A percentile compares a stretch with the other conserved stretches of the same genome.
These are phyloP conservation scores for Sequoia sempervirens DNA, from an alignment of 75 land plant genomes.

Conservation along the genomic window DNA sequence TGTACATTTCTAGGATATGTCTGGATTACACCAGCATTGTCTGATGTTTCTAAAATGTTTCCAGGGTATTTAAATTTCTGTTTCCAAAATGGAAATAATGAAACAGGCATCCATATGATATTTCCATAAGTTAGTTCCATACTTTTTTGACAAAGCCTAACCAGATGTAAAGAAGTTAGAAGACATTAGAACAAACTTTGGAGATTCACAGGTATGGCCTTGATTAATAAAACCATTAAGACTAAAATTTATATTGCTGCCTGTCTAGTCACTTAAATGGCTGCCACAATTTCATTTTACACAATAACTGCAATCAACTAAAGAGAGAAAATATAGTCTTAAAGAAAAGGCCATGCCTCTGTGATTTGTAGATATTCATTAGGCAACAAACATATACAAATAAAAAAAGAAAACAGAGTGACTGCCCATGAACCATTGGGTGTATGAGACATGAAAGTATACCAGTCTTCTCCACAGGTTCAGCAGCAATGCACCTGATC, in stretches of 20 bases:
- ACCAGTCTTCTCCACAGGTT: not conserved
- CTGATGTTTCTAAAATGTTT: not conserved
- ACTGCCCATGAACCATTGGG: not conserved
- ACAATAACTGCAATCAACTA: not conserved
- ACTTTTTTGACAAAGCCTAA: not conserved
- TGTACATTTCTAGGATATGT: not conserved
- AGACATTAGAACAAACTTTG: not conserved
- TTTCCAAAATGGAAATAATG: not conserved
- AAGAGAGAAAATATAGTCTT: not conserved
- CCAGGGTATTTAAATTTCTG: not conserved
- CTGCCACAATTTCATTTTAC: not conserved
- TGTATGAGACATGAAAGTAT: not conserved
- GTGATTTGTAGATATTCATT: not conserved
- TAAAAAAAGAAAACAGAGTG: not conserved
- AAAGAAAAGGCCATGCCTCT: not conserved
- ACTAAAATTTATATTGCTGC: not conserved
- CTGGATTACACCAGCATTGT: not conserved
- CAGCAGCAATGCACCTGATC: conserved; percentile 4
- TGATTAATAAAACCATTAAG: not conserved
- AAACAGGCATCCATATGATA: not conserved
- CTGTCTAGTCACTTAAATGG: not conserved
- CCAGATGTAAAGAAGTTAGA: not conserved
- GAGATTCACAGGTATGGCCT: not conserved
- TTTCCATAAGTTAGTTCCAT: not conserved
- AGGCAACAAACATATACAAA: not conserved